Conservation (phyloP, 495 filamentous ascomycete species). For the Articulospora tetracladia region DNA sequence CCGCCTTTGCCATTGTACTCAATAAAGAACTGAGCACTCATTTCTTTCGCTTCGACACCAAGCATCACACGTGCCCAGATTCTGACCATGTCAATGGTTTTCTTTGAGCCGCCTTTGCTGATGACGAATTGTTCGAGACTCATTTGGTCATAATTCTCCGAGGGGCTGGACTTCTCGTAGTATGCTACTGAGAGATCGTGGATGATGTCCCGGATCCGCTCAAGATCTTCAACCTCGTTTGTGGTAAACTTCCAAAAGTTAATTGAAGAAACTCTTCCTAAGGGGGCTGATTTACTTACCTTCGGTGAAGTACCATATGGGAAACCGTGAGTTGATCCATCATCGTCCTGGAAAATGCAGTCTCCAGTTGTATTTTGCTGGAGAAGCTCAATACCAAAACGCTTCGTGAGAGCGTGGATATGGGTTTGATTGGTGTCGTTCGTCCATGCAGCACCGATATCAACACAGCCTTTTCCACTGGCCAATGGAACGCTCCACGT, state of each 20-base stretch:
- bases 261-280: neutral
- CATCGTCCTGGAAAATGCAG: constrained; percentile 29
- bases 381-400: constrained; percentile 36
- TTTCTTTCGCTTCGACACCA: constrained; percentile 36
- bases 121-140: constrained; percentile 31
- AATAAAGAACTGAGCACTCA: constrained; percentile 45
- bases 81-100: constrained; percentile 23
- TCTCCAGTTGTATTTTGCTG: constrained; percentile 39
- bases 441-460: constrained; percentile 50
- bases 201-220: constrained; percentile 16
- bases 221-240: neutral
- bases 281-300: too few relatives aligned
- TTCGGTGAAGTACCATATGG: constrained; percentile 30
- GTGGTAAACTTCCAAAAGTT: neutral
- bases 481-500: constrained; percentile 28
- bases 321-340: constrained; percentile 25
- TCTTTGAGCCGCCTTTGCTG: constrained; percentile 24
- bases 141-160: constrained; percentile 3
- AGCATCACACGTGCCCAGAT: constrained; percentile 42
- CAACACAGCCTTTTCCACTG: constrained; percentile 32
- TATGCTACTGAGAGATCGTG: constrained; percentile 13
- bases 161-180: neutral
- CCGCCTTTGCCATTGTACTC: constrained; percentile 42
- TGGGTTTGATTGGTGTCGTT: constrained; percentile 45
- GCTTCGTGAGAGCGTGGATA: constrained; percentile 32